Evolutionary conservation across 2,329 filamentous ascomycete genomes (phyloP), one percentile per base, ranked within the genome.

Genomic region (Fusarium armeniacum): DNA sequence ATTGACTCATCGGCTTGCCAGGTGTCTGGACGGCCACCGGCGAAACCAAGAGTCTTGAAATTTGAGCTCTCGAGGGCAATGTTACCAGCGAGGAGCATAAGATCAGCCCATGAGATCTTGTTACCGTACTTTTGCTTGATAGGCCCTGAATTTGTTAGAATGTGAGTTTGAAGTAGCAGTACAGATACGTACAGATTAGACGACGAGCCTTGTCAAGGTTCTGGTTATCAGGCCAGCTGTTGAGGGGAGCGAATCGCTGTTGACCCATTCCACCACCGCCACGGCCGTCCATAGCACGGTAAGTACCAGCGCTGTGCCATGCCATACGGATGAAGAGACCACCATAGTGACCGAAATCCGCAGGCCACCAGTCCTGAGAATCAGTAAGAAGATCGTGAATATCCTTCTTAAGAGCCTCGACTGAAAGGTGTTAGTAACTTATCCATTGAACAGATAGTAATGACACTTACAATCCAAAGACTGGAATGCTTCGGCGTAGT

Each of bases 71-170:
- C 91, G 69, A 94, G 85, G 47, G 91, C 91, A 18, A 93, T 91
- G 77, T 93, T 93, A 70, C 91, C 91, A 30, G 90, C 87, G 56
- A 94, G 85, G 59, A 93, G 84, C 50, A 91, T 78, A 62, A 94
- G 81, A 77, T 94, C 91, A 26, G 91, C 89, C 91, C 91, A 94
- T 0, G 91, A 93, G 80, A 94, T 91, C 84, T 92, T 93, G 84
- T 88, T 89, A 78, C 91, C 91, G 71, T 94, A 94, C 85, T 94
- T 94, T 74, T 93, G 91, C 87, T 94, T 94, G 82, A 94, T 89
- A 59, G 91, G 91, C 90, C 75, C 74, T 76, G 16, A 0, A 10
- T 5, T 3, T 30, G 28, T 62, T 50, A 57, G 53, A 45, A 8
- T 2, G 20, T 2, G 16, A 6, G 8, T 5, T 5, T 2, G 8